phyloP scores from a whole-genome alignment of 805 yeast species.

The Komagataella ulmi region DNA sequence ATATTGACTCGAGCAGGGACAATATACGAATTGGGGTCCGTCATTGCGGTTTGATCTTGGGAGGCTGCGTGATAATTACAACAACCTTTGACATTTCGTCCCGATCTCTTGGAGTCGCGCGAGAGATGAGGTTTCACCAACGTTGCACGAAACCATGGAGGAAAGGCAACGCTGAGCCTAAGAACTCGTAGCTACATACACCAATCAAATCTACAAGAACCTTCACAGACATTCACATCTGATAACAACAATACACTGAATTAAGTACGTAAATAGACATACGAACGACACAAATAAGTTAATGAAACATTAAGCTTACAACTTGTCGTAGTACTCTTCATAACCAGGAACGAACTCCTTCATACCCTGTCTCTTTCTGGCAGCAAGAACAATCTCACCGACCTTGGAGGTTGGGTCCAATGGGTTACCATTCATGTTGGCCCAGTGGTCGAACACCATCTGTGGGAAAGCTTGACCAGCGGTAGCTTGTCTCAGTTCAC shows the following conservation, averaged over 20 bases:
- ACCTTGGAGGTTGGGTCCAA: slow-evolving; percentile 68
- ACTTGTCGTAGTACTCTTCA: slow-evolving; percentile 96
- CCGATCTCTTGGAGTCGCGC: neutral
- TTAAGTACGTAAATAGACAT: neutral
- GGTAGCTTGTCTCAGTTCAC: slow-evolving; percentile 98
- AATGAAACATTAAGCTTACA: slow-evolving; percentile 26
- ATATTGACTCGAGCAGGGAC: slow-evolving; percentile 57
- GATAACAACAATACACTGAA: neutral
- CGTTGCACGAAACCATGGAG: neutral
- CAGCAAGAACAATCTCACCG: slow-evolving; percentile 41
- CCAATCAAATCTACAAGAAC: neutral
- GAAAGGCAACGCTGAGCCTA: too few relatives aligned
- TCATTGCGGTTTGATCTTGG: slow-evolving; percentile 1
- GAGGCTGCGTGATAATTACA: neutral
- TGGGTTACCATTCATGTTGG: slow-evolving; percentile 83
- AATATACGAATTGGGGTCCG: slow-evolving; percentile 34
- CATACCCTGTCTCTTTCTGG: slow-evolving; percentile 94
- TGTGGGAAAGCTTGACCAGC: slow-evolving; percentile 99
- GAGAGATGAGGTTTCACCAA: neutral
- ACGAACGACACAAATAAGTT: neutral
- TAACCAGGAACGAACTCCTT: slow-evolving; percentile 97
- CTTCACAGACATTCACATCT: neutral
- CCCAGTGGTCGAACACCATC: slow-evolving; percentile 99
- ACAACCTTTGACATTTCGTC: neutral
- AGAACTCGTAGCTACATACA: too few relatives aligned